Evolutionary conservation across 139 green algal species (phyloP), one percentile per base, ranked within the genome.

Genomic region (Microglena sp.): DNA sequence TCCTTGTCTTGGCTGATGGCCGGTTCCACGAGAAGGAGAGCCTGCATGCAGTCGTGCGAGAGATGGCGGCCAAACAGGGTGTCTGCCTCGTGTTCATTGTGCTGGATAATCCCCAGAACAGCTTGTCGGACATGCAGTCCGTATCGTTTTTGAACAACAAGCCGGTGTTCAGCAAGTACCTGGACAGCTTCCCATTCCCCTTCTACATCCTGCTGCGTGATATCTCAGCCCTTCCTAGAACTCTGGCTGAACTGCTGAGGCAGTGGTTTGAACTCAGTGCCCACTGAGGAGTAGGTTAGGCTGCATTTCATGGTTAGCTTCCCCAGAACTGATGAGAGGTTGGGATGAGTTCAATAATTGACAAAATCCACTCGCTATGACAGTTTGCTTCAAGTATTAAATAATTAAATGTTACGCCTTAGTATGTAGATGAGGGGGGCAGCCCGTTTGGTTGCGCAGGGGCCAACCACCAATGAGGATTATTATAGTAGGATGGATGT

Each of bases 121-220:
- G 60, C 64, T 73, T 98, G 45, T 68, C 97, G 33, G 89, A 97
- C 66, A 90, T 96, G 85, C 83, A 95, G 77, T 87, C 71, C 4
- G 94, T 99, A 34, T 78, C 57, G 29, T 99, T 99, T 71, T 34
- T 53, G 30, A 55, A 34, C 28, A 94, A 94, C 59, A 86, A 89
- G 75, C 92, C 94, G 0, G 75, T 84, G 26, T 96, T 99, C 73
- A 82, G 67, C 28, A 85, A 84, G 55, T 99, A 99, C 84, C 76
- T 99, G 64, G 94, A 99, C 77, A 86, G 70, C 50, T 99, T 99
- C 73, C 94, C 94, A 22, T 99, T 99, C 68, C 94, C 94, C 0
- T 95, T 89, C 73, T 98, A 99, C 82, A 87, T 96, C 32, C 69
- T 99, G 35, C 72, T 99, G 64, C 62, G 84, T 2, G 91, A 99